Base-by-base conservation (phyloP, 305 asterid genomes). In the Fraxinus greggii region DNA sequence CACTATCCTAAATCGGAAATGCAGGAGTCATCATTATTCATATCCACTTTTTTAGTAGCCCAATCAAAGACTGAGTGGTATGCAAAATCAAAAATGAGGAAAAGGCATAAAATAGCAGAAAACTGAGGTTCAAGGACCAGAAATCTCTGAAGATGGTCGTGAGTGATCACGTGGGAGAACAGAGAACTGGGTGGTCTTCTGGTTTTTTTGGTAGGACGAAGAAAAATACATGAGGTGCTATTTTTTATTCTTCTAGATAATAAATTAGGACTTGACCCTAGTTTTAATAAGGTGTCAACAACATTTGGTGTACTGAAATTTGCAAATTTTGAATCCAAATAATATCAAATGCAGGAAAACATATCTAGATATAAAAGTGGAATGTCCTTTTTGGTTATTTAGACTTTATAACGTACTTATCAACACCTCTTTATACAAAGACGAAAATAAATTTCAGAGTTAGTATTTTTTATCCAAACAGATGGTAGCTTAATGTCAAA, bases 51-150 rank as follows among this genome's bases (percentile, higher is more conserved):
- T 31, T 21, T 61, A 61, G 31, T 7, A 61, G 31, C 70, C 31
- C 70, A 61, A 21, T 61, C 31, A 8, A 61, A 61, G 70, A 61
- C 70, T 2, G 15, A 59, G 29, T 0, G 31, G 31, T 61, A 61
- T 61, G 70, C 31, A 61, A 61, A 61, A 7, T 21, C 15, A 23
- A 61, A 61, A 61, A 61, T 23, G 15, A 61, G 70, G 70, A 61
- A 23, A 61, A 61, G 5, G 70, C 23, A 59, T 59, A 61, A 61
- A 21, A 61, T 21, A 26, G 65, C 70, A 7, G 70, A 61, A 59
- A 61, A 61, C 70, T 61, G 70, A 61, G 70, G 31, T 61, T 61
- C 73, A 28, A 65, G 73, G 73, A 12, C 73, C 73, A 24, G 73
- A 65, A 65, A 65, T 65, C 33, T 26, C 7, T 65, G 12, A 65